A percentile compares a stretch with the other conserved stretches of the same genome.
Conservation (phyloP, 805 yeast species). For the Wickerhamomyces ciferrii region DNA sequence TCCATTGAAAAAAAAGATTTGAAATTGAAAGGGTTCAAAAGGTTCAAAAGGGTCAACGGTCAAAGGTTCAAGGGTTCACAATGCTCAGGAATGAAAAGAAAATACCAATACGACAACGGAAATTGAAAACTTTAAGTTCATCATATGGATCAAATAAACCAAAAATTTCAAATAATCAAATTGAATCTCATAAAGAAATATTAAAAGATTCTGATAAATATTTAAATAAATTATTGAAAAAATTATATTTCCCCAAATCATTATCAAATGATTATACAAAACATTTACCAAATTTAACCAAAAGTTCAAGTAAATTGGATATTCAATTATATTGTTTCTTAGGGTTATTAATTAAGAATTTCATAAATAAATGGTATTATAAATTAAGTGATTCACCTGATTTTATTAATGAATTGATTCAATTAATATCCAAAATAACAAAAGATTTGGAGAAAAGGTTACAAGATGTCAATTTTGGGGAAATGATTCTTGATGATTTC, state of each 20-base stretch:
- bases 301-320: constrained; percentile 34
- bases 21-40: too few species aligned
- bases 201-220: constrained; percentile 21
- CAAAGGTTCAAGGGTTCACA: background rate
- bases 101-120: background rate
- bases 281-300: constrained; percentile 34
- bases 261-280: constrained; percentile 14
- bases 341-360: constrained; percentile 40
- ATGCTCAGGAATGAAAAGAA: constrained; percentile 7
- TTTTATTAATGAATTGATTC: constrained; percentile 34
- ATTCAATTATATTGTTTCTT: constrained; percentile 39
- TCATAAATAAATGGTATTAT: constrained; percentile 42
- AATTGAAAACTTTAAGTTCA: background rate
- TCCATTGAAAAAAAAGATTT: background rate
- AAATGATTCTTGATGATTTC: constrained; percentile 28
- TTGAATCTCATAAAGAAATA: background rate
- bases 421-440: constrained; percentile 33
- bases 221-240: constrained; percentile 20
- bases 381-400: constrained; percentile 35
- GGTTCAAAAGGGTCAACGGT: too few species aligned
- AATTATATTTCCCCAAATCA: constrained; percentile 19
- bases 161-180: background rate
- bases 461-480: constrained; percentile 29
- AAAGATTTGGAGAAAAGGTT: constrained; percentile 31
- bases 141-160: background rate